Evolutionary conservation across 768 basidiomycete species (phyloP), one percentile per base, ranked within the genome.

Genomic region (Royoungia palumana): DNA sequence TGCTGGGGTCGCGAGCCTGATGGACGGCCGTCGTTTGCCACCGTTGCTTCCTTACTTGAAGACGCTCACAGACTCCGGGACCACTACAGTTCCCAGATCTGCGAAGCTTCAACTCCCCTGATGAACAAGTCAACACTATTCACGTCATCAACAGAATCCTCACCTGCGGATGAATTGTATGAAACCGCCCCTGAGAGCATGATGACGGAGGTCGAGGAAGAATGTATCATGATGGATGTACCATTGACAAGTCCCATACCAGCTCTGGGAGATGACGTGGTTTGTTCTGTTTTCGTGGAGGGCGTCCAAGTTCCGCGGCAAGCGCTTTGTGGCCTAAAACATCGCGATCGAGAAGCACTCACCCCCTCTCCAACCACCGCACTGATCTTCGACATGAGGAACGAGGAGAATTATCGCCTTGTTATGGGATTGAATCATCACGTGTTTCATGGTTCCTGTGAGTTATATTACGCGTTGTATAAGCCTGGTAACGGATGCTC

Each of bases 401-500:
- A 85, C 49, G 89, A 91, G 68, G 70, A 81, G 51, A 73, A 80
- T 50, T 92, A 90, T 62, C 71, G 89, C 25, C 71, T 85, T 50
- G 68, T 85, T 46, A 38, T 44, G 7, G 53, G 44, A 19, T 66
- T 85, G 40, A 75, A 73, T 36, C n/a, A n/a, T n/a, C 89, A 91
- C 52, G 72, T 77, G 21, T 90, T 82, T 66, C 83, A 92, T 62
- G 74, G 77, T 19, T 80, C 83, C 13, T 59, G 87, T 88, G 58
- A 56, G 84, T 69, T 46, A 44, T 42, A 14, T 32, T 14, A 16
- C 32, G 32, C 32, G 1, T 32, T 2, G 16, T 16, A 32, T 16
- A 32, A 14, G 5, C 32, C 14, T 32, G 32, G 14, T 32, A 16
- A 11, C 17, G 17, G 14, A 17, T 41, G 24, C 39, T 48, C 28